A percentile compares a stretch with the other conserved stretches of the same genome.
Conservation (phyloP, 257 asterid species). For the Nyctanthes arbortristis region DNA sequence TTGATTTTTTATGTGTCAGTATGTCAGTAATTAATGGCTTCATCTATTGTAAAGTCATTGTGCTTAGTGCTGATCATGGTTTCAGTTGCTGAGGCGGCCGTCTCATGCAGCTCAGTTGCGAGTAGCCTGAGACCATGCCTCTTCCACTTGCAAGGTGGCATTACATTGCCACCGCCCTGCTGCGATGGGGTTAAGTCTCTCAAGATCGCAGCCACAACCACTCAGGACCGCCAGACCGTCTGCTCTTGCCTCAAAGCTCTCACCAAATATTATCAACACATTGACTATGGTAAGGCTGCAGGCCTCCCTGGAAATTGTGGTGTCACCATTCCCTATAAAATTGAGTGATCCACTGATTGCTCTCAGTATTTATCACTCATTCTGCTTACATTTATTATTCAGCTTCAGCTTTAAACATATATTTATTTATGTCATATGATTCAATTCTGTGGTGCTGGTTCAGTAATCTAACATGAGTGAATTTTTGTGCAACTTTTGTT, state of each 20-base stretch:
- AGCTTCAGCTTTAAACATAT: not conserved
- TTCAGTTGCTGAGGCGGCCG: constrained; percentile 30
- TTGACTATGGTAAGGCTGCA: constrained; percentile 38
- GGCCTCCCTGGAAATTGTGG: constrained; percentile 52
- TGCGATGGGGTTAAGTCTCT: constrained; percentile 42
- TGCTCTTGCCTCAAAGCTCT: constrained; percentile 46
- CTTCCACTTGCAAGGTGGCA: constrained; percentile 25
- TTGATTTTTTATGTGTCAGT: too few relatives aligned
- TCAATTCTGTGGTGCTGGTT: not conserved
- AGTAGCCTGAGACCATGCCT: constrained; percentile 31
- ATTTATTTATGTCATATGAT: not conserved
- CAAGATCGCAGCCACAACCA: constrained; percentile 30
- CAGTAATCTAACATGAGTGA: too few relatives aligned
- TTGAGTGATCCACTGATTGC: constrained; percentile 60
- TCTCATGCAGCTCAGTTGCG: constrained; percentile 35
- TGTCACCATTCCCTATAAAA: constrained; percentile 53
- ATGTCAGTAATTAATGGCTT: not conserved
- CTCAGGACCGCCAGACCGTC: constrained; percentile 35
- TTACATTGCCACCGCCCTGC: constrained; percentile 21
- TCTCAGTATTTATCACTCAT: constrained; percentile 30
- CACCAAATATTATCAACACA: not conserved
- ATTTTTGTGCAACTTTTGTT: too few relatives aligned
- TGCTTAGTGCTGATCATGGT: constrained; percentile 21
- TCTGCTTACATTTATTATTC: not conserved
- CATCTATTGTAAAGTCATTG: constrained; percentile 20